Evolutionary conservation across 164 flowering plant species (phyloP), one percentile per base, ranked within the genome.

Genomic region (Magnolia sinica): DNA sequence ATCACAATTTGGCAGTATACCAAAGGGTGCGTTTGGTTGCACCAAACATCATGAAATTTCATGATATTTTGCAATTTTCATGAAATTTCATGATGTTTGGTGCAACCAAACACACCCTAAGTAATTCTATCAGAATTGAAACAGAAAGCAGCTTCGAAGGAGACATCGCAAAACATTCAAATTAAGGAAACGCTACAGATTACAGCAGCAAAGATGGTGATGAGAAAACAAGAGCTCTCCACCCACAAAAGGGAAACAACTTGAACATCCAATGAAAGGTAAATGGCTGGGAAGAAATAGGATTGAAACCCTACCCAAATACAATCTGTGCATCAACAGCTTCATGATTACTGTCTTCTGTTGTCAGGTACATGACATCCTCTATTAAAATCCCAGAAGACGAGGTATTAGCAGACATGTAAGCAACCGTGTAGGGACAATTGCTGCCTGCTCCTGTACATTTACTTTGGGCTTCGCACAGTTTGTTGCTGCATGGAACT

Each of bases 331-430:
- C 91, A 27, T 86, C 82, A 72, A 91, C 81, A 70, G 29, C 71
- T 81, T 88, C 79, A 66, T 73, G 72, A 61, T 78, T 75, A 74
- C 63, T 68, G 73, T 88, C 83, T 31, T 92, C 92, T 10, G 92
- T 85, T 59, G 64, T 79, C 75, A 96, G 79, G 82, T 92, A 94
- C 83, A 94, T 76, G 3, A 89, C 85, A 85, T 94, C 99, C 79
- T 94, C 91, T 2, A 96, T 89, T 81, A 94, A 84, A 70, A 83
- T 6, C 55, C 98, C 99, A 68, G 91, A 73, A 24, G 97, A 86
- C 70, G 97, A 88, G 19, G 98, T 92, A 78, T 78, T 81, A 68
- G 73, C 79, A 20, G 98, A 91, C 74, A 89, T 87, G 82, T 96
- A 96, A 8, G 19, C 23, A 72, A 91, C 88, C 81, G 81, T 76